These are phyloP conservation scores for Chenopodium quinoa DNA, from an alignment of 148 eudicot species.

Conservation along the genomic window DNA sequence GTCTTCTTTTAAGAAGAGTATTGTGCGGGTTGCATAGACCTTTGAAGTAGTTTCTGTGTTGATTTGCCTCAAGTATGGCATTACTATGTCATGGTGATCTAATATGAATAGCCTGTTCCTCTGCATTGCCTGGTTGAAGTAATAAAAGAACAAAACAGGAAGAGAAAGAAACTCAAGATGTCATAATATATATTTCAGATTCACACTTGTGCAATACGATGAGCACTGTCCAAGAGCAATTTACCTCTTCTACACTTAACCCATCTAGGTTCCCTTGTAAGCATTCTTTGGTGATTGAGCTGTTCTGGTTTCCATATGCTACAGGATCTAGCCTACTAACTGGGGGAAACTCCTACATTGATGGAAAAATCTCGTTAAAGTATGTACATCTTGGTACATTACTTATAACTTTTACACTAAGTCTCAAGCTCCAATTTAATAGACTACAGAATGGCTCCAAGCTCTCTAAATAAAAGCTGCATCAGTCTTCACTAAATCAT, in stretches of 20 bases:
- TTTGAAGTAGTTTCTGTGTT: slow-evolving; percentile 45
- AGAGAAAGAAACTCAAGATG: not conserved
- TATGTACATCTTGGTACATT: not conserved
- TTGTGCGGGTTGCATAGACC: slow-evolving; percentile 69
- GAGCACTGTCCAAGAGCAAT: not conserved
- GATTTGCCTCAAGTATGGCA: slow-evolving; percentile 63
- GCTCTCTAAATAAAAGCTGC: not conserved
- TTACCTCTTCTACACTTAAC: slow-evolving; percentile 55
- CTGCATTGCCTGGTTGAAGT: slow-evolving; percentile 41
- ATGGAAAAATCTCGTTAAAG: not conserved
- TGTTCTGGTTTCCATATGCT: slow-evolving; percentile 59
- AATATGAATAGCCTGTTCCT: slow-evolving; percentile 54
- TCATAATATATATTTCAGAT: not conserved
- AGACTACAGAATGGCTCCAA: not conserved
- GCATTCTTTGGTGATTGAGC: slow-evolving; percentile 50
- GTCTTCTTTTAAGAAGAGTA: slow-evolving; percentile 60
- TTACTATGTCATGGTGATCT: slow-evolving; percentile 65
- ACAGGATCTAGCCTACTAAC: slow-evolving; percentile 60
- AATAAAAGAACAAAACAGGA: not conserved
- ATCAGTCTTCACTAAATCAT: not conserved
- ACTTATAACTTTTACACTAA: too few species aligned
- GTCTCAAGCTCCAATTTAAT: not conserved
- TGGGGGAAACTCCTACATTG: slow-evolving; percentile 52
- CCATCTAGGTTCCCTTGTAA: slow-evolving; percentile 55
- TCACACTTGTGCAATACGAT: not conserved